Evolutionary conservation across 805 yeast species (phyloP).

Genomic region (Saccharomycopsis vini): DNA sequence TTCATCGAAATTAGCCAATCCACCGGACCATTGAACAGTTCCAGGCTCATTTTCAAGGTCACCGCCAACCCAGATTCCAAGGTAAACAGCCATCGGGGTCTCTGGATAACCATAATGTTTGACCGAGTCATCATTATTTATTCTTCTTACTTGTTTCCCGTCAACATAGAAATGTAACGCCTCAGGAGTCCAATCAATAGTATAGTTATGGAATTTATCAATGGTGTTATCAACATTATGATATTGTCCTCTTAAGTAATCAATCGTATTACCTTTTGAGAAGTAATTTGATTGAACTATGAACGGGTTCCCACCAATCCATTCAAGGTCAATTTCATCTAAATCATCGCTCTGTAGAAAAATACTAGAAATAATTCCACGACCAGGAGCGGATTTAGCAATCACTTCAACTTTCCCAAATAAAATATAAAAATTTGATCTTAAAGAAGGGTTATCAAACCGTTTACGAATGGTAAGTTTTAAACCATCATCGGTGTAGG

Average conservation of each 20-base stretch:
- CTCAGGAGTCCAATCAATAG: conserved; percentile 56
- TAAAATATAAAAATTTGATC: conserved; percentile 60
- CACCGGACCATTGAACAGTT: conserved; percentile 71
- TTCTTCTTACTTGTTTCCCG: conserved; percentile 47
- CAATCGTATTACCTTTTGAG: conserved; percentile 52
- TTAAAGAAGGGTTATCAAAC: conserved; percentile 54
- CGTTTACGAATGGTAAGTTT: conserved; percentile 38
- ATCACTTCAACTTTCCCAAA: conserved; percentile 59
- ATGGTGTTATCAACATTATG: conserved; percentile 31
- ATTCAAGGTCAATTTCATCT: conserved; percentile 68
- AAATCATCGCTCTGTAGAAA: conserved; percentile 56
- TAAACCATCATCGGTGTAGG: conserved; percentile 39
- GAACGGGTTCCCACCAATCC: conserved; percentile 55
- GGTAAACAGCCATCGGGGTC: conserved; percentile 45
- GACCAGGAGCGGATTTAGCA: conserved; percentile 51
- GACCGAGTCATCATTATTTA: conserved; percentile 32
- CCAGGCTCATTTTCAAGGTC: conserved; percentile 42
- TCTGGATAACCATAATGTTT: conserved; percentile 51
- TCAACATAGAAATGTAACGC: conserved; percentile 49
- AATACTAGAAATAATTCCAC: conserved; percentile 56
- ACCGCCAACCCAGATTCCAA: conserved; percentile 47
- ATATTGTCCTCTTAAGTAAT: conserved; percentile 56
- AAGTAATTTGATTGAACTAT: conserved; percentile 46
- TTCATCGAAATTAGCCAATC: conserved; percentile 40
- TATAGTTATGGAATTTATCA: conserved; percentile 44